These are phyloP conservation scores for Viola odorata DNA, from an alignment of 345 rosid species.

Conservation along the genomic window DNA sequence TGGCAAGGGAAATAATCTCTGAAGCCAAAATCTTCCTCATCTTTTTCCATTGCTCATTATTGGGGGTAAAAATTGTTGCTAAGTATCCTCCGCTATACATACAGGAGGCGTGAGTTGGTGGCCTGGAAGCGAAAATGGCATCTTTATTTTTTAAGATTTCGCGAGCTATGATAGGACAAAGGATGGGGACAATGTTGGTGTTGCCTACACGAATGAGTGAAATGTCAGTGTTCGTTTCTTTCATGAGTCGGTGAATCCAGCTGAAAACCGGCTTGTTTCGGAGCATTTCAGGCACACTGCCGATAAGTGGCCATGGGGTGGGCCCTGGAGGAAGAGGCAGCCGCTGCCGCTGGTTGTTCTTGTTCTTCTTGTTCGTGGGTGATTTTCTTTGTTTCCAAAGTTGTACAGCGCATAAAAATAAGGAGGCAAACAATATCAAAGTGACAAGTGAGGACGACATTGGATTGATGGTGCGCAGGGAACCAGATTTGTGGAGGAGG, in stretches of 20 bases:
- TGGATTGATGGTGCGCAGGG: too few species aligned
- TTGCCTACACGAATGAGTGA: background rate
- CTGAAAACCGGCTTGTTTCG: background rate
- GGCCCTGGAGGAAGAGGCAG: background rate
- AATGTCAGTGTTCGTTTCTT: background rate
- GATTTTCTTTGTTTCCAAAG: too few species aligned
- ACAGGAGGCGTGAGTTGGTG: background rate
- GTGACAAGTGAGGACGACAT: too few species aligned
- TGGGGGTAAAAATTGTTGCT: slow-evolving; percentile 19
- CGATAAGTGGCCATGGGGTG: background rate
- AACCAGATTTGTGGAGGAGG: too few species aligned
- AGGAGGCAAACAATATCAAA: too few species aligned
- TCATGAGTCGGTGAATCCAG: background rate
- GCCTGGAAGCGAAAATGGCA: background rate
- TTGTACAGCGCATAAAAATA: too few species aligned
- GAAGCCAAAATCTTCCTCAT: slow-evolving; percentile 36
- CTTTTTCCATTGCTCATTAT: slow-evolving; percentile 45
- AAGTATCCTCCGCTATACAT: background rate
- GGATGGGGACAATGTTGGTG: background rate
- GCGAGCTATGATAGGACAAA: background rate
- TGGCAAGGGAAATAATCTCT: slow-evolving; percentile 32
- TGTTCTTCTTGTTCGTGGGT: too few species aligned
- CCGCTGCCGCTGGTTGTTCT: too few species aligned
- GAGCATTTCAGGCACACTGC: background rate
- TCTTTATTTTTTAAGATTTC: background rate